Base-by-base conservation (phyloP, 257 asterid species). In the Coffea canephora region DNA sequence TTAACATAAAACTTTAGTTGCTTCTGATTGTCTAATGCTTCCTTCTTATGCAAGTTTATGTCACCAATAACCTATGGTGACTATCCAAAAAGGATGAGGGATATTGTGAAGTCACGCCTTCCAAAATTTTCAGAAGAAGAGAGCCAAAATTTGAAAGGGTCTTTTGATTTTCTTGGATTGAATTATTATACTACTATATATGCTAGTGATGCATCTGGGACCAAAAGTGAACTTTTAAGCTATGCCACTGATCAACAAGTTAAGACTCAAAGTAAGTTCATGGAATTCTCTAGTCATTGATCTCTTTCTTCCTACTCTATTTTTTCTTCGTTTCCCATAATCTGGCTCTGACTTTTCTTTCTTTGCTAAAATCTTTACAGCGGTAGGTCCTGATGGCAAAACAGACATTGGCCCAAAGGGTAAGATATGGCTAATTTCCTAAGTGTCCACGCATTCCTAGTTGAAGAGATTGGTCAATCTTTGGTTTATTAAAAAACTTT, bases 101-200 rank as follows among this genome's bases (percentile, higher is more conserved):
- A 55, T 11, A 65, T 61, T 31, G 84, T 85, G 25, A 50, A 62
- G 15, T 8, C 50, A 8, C 74, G 88, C 23, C 83, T 85, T 34
- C 88, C 86, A 6, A 23, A 21, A 2, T 85, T 85, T 61, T 65
- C 80, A 43, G 41, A 46, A 8, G 82, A 82, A 6, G 84, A 85
- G 45, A 43, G 55, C 5, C 52, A 49, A 15, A 49, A 48, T n/a
- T 52, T 85, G 13, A 67, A 19, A 50, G 72, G 59, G n/a, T 85
- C 88, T 0, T 79, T 10, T 65, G 88, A 85, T 64, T 85, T 82
- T 13, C 49, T 85, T 0, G 88, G 88, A 21, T 45, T 84, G 52
- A 84, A 84, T 64, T 84, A 84, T 46, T 84, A 84, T 59, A 77
- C 87, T 34, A 16, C 70, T 73, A 43, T 65, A 57, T 61, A 72